These are phyloP conservation scores for Testicularia cyperi DNA, from an alignment of 1,284 basidiomycete species.

Conservation along the genomic window DNA sequence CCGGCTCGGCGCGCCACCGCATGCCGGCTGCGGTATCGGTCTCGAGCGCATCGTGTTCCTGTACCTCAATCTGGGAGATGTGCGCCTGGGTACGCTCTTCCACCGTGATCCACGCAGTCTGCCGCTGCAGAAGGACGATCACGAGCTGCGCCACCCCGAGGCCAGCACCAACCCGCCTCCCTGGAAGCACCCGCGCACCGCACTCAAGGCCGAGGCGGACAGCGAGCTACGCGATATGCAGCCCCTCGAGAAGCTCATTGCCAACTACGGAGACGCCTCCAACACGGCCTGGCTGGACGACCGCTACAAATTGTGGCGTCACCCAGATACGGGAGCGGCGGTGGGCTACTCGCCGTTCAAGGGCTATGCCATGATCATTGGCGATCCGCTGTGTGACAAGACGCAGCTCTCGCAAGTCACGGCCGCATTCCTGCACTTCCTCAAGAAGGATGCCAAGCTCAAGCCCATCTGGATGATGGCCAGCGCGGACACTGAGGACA, in stretches of 20 bases:
- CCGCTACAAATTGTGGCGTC: constrained; percentile 66
- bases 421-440: constrained; percentile 62
- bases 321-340: constrained; percentile 64
- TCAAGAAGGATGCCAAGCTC: constrained; percentile 61
- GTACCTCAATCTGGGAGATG: constrained; percentile 57
- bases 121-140: constrained; percentile 26
- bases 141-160: constrained; percentile 51
- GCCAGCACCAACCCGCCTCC: constrained; percentile 53
- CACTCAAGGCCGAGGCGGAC: constrained; percentile 17
- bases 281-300: constrained; percentile 67
- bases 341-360: constrained; percentile 63
- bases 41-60: constrained; percentile 58
- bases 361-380: constrained; percentile 64
- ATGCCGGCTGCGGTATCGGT: constrained; percentile 59
- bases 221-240: constrained; percentile 47
- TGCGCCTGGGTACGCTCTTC: constrained; percentile 56
- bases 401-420: constrained; percentile 63
- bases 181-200: constrained; percentile 32
- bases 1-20: constrained; percentile 55
- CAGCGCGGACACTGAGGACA: constrained; percentile 63
- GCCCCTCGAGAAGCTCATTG: constrained; percentile 63
- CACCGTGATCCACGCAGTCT: constrained; percentile 56
- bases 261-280: constrained; percentile 66
- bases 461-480: constrained; percentile 67
- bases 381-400: constrained; percentile 65